A percentile compares a stretch with the other conserved stretches of the same genome.
Evolutionary conservation across 768 basidiomycete species (phyloP).

Genomic region (Vararia minispora): DNA sequence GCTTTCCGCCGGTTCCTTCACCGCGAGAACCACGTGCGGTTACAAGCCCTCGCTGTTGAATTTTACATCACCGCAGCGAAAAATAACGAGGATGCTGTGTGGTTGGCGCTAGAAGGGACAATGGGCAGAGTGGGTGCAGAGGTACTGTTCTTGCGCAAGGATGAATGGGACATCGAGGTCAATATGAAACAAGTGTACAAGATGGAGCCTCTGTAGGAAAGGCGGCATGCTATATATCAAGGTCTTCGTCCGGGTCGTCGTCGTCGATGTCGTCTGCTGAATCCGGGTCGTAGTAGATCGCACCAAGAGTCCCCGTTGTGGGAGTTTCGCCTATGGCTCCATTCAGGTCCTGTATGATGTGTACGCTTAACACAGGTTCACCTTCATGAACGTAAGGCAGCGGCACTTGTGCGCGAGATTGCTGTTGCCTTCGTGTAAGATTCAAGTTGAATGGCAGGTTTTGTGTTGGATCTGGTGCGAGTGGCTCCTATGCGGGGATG

Average conservation of each 20-base stretch:
- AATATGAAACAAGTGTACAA: too few relatives aligned
- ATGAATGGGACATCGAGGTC: slow-evolving; percentile 50
- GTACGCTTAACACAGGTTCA: too few relatives aligned
- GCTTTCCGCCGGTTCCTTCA: slow-evolving; percentile 71
- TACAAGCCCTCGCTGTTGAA: slow-evolving; percentile 53
- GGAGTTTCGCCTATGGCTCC: slow-evolving; percentile 13
- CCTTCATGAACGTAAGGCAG: slow-evolving; percentile 89
- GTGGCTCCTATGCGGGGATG: slow-evolving; percentile 17
- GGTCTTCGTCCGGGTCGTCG: slow-evolving; percentile 91
- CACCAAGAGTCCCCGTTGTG: slow-evolving; percentile 21
- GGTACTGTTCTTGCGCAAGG: slow-evolving; percentile 39
- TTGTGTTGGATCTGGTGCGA: slow-evolving; percentile 49
- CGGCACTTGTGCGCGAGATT: slow-evolving; percentile 70
- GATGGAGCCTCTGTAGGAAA: too few relatives aligned
- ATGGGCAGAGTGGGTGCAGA: slow-evolving; percentile 28
- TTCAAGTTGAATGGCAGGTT: slow-evolving; percentile 81
- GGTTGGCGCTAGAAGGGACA: slow-evolving; percentile 62
- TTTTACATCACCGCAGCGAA: slow-evolving; percentile 51
- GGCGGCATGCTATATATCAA: slow-evolving; percentile 76
- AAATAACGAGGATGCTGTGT: slow-evolving; percentile 73
- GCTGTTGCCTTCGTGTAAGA: slow-evolving; percentile 73
- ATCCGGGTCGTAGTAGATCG: slow-evolving; percentile 85
- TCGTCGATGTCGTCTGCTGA: slow-evolving; percentile 93
- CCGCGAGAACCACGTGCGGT: slow-evolving; percentile 52
- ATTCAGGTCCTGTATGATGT: too few relatives aligned